Evolutionary conservation across 2,329 filamentous ascomycete genomes (phyloP), one percentile per base, ranked within the genome.

Genomic region (Scytalidium lignicola): DNA sequence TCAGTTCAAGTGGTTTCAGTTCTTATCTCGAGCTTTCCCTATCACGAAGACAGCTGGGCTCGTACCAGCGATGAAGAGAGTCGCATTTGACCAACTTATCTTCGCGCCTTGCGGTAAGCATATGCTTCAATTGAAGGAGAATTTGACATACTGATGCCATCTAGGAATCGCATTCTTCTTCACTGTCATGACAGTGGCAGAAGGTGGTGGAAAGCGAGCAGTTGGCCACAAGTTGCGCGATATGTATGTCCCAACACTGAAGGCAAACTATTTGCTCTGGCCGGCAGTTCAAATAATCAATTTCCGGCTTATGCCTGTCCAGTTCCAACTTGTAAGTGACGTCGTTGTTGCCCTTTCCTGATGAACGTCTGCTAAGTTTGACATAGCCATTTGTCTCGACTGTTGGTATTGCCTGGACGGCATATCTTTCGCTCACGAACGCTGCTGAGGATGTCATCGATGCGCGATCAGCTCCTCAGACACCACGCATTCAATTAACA

Each of bases 261-360:
- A 96, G 75, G 91, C 92, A 59, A 99, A 99, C 71, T 99, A 86
- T 62, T 75, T 95, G 60, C 80, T 99, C 20, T 99, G 93, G 93
- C 93, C 93, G 20, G 82, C 88, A 5, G 93, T 99, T 41, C 93
- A 99, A 72, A 84, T 97, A 55, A 80, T 99, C 72, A 99, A 99
- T 74, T 99, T 99, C 73, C 82, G 92, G 23, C 67, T 97, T 58
- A 90, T 99, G 76, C 93, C 93, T 13, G 85, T 97, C 47, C 91
- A 95, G 65, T 95, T 93, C 68, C 93, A 99, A 70, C 86, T 99
- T 70, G 91, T 96, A 72, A 76, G 90, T 80, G 43, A 23, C 12
- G 48, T 18, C 17, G 18, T 10, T 10, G 20, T 3, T 22, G 17
- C 8, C 42, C n/a, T 2, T 18, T 17, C n/a, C 42, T 9, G 1